Evolutionary conservation across 225 moss, liverwort and hornwort genomes (phyloP), one percentile per base, ranked within the genome.

Genomic region (Sphagnum tenellum): DNA sequence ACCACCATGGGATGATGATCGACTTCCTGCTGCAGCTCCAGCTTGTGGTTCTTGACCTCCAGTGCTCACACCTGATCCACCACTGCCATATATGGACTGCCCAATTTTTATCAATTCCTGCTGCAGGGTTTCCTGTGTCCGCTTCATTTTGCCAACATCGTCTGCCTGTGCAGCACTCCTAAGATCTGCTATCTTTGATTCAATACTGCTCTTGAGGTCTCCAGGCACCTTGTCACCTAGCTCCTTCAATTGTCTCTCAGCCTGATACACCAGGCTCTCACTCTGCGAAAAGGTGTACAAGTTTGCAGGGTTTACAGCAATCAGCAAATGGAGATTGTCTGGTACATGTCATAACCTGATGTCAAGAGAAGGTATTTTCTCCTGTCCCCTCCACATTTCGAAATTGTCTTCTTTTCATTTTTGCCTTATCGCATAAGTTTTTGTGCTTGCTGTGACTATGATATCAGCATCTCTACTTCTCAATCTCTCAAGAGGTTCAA

Each of bases 191-290:
- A 84, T 69, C 73, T 81, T 78, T 4, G 75, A 45, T 66, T 81
- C 75, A 50, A 84, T 78, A n/a, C 69, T 70, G 60, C 57, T 70
- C 65, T 78, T 84, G 51, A 84, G 45, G 63, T 81, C 78, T 47
- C 71, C 72, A 68, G 84, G 68, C 54, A 84, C 81, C 76, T 84
- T 84, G 63, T 81, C 84, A 68, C 84, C 68, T 45, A 78, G 59
- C 49, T 84, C 84, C 69, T 81, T 84, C 69, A 84, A 62, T 59
- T 84, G 84, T 73, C 78, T 80, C 64, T 84, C 84, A 3, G 84
- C 81, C 61, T 81, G 81, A 53, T 81, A 84, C 53, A 84, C 68
- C 78, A 78, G 78, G 69, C 81, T 81, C 51, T 84, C 84, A 71
- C 84, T 81, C 84, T 84, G 77, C 70, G 63, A 48, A 50, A 7